A percentile compares a stretch with the other conserved stretches of the same genome.
Conservation (phyloP, 148 eudicot species). For the Amaranthus hypochondriacus region DNA sequence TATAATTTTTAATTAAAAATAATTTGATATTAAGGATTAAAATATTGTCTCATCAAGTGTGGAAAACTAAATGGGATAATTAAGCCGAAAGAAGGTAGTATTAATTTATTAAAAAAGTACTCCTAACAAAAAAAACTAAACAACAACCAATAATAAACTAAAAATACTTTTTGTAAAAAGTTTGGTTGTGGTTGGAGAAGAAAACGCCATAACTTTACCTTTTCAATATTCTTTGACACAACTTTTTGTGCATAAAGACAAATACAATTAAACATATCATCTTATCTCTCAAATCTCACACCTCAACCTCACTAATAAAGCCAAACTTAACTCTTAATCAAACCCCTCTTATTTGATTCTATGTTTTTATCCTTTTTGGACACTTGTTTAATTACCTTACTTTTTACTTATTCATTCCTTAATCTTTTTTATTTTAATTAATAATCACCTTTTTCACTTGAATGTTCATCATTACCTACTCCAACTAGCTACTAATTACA, state of each 20-base stretch:
- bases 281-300: conserved; percentile 25
- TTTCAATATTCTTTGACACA: conserved; percentile 17
- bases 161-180: conserved; percentile 9
- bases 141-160: neutral
- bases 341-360: conserved; percentile 1
- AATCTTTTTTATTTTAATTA: conserved; percentile 16
- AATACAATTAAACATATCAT: conserved; percentile 5
- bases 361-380: conserved; percentile 17
- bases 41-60: rapidly evolving
- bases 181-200: conserved; percentile 17
- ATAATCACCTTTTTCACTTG: neutral
- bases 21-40: no score
- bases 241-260: conserved; percentile 16
- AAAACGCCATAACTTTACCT: conserved; percentile 30
- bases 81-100: no score
- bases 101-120: neutral
- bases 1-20: no score
- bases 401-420: conserved; percentile 20
- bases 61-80: no score
- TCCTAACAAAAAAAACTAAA: neutral
- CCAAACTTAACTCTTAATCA: conserved; percentile 8
- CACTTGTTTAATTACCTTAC: conserved; percentile 1
- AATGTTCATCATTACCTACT: conserved; percentile 3
- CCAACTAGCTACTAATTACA: neutral
- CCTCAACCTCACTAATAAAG: neutral